Conservation (phyloP, 2,329 filamentous ascomycete genomes). For the Exophiala aquamarina region DNA sequence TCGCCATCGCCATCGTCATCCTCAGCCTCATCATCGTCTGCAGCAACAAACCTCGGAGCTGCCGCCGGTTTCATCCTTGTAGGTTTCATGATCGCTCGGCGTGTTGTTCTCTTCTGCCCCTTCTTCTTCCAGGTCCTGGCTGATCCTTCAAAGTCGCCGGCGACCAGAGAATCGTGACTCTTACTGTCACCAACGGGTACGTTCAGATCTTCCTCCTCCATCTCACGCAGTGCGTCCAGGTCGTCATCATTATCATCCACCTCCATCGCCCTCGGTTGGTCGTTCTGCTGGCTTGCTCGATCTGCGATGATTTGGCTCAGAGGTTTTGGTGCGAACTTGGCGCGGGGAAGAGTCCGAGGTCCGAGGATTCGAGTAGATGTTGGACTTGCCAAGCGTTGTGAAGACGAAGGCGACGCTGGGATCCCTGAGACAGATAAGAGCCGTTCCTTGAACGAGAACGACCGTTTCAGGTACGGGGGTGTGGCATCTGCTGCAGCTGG, state of each 20-base stretch:
- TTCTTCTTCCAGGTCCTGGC: constrained; percentile 44
- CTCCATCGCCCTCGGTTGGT: constrained; percentile 35
- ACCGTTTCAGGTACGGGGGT: constrained; percentile 26
- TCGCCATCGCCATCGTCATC: constrained; percentile 24
- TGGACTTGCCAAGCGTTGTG: constrained; percentile 8
- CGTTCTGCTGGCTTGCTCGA: constrained; percentile 23
- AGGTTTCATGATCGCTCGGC: constrained; percentile 45
- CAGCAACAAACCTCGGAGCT: constrained; percentile 32
- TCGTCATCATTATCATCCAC: constrained; percentile 43
- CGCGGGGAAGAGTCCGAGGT: constrained; percentile 15
- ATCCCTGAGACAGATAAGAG: constrained; percentile 23
- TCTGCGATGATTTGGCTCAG: constrained; percentile 25
- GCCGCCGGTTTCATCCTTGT: constrained; percentile 29
- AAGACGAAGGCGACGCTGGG: background rate
- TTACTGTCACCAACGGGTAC: constrained; percentile 41
- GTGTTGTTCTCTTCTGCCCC: constrained; percentile 50
- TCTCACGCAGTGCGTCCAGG: constrained; percentile 43
- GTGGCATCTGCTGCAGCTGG: constrained; percentile 17
- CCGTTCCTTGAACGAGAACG: constrained; percentile 28
- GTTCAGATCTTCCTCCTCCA: constrained; percentile 37
- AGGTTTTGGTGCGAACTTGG: constrained; percentile 14
- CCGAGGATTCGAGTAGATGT: constrained; percentile 10
- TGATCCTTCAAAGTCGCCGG: constrained; percentile 9
- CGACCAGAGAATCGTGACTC: constrained; percentile 5
- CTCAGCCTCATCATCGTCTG: constrained; percentile 21